phyloP scores from a whole-genome alignment of 2,329 filamentous ascomycete species.

The Trichoderma koningii region DNA sequence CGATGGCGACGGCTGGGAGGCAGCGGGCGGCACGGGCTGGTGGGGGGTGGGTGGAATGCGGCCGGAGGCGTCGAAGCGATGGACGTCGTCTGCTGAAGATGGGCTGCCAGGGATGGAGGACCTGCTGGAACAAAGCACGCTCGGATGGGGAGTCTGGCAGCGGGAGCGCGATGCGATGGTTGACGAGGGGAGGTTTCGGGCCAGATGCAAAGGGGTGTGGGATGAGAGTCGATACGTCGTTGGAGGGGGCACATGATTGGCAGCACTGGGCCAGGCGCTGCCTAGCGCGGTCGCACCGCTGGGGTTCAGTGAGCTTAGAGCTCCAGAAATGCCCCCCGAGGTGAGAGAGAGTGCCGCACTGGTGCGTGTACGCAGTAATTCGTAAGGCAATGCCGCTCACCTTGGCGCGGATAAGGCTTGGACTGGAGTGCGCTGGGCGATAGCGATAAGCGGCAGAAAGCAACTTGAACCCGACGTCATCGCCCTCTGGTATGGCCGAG shows the following conservation, averaged over 20 bases:
- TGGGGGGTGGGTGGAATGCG: slow-evolving; percentile 25
- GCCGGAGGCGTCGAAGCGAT: slow-evolving; percentile 25
- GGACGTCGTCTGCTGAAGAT: slow-evolving; percentile 10
- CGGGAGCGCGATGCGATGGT: slow-evolving; percentile 38
- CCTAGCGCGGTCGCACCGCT: slow-evolving; percentile 30
- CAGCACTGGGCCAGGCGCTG: slow-evolving; percentile 30
- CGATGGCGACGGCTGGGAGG: slow-evolving; percentile 36
- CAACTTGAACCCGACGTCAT: slow-evolving; percentile 11
- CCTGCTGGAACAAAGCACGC: neutral
- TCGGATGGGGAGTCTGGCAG: slow-evolving; percentile 31
- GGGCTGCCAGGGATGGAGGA: too few relatives aligned
- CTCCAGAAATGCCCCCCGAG: slow-evolving; percentile 7
- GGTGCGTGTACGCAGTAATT: neutral
- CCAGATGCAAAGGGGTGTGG: slow-evolving; percentile 29
- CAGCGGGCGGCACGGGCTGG: slow-evolving; percentile 26
- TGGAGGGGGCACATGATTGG: slow-evolving; percentile 41
- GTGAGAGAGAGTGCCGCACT: slow-evolving; percentile 24
- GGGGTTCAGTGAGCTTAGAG: slow-evolving; percentile 24
- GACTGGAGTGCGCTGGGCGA: slow-evolving; percentile 1
- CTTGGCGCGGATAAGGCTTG: slow-evolving; percentile 12
- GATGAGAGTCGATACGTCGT: slow-evolving; percentile 31
- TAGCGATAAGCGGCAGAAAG: slow-evolving; percentile 13
- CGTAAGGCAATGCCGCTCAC: slow-evolving; percentile 17
- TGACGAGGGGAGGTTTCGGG: slow-evolving; percentile 34
- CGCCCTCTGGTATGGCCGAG: neutral